These are phyloP conservation scores for Myriosclerotinia curreyana DNA, from an alignment of 2,329 filamentous ascomycete genomes.

Conservation along the genomic window DNA sequence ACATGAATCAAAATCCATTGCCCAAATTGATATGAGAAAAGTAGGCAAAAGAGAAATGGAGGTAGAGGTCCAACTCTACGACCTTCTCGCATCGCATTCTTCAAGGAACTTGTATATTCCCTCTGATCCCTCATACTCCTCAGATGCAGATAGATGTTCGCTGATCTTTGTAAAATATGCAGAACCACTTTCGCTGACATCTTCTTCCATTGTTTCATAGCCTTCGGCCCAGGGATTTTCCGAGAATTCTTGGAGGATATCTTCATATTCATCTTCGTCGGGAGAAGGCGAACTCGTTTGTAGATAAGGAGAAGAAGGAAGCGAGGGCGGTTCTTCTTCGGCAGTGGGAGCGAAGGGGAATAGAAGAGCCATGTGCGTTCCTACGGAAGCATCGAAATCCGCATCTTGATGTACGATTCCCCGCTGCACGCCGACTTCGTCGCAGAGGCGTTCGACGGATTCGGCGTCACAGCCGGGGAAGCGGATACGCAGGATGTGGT, in stretches of 20 bases:
- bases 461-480: slow-evolving; percentile 88
- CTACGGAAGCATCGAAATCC: slow-evolving; percentile 66
- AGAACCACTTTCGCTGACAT: slow-evolving; percentile 36
- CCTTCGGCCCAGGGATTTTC: slow-evolving; percentile 39
- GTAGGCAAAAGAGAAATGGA: background rate
- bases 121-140: slow-evolving; percentile 58
- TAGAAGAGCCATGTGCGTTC: slow-evolving; percentile 69
- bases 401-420: slow-evolving; percentile 75
- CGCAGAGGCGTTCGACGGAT: slow-evolving; percentile 77
- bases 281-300: slow-evolving; percentile 10
- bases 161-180: slow-evolving; percentile 35
- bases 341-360: slow-evolving; percentile 80
- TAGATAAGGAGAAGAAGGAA: slow-evolving; percentile 33
- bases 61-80: background rate
- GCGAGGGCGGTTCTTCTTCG: slow-evolving; percentile 33
- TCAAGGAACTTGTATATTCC: slow-evolving; percentile 65
- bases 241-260: slow-evolving; percentile 27
- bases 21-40: slow-evolving; percentile 14
- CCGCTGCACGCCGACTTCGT: slow-evolving; percentile 79
- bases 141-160: slow-evolving; percentile 42
- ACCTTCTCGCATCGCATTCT: slow-evolving; percentile 50
- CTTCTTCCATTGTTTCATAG: slow-evolving; percentile 36
- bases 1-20: background rate
- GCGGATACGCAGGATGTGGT: slow-evolving; percentile 67
- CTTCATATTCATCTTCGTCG: slow-evolving; percentile 38